phyloP scores from a whole-genome alignment of 2,329 filamentous ascomycete species.

The Rhinocladiella mackenziei region DNA sequence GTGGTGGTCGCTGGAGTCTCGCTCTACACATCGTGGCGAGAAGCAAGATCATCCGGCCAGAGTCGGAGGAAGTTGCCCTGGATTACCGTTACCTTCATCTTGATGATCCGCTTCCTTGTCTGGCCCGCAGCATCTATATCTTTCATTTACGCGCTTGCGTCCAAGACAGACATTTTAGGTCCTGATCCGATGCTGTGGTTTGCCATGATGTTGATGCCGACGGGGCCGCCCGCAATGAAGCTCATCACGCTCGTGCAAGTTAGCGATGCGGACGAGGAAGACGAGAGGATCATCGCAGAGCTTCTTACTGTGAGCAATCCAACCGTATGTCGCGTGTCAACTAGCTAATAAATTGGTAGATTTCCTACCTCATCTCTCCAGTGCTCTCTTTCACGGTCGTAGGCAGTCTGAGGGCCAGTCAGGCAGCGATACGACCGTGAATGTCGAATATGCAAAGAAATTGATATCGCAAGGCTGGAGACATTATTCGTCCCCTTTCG shows the following conservation, averaged over 20 bases:
- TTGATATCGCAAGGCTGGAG: no score
- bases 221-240: constrained; percentile 54
- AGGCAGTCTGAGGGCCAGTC: constrained; percentile 15
- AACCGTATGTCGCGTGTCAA: not conserved
- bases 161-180: constrained; percentile 49
- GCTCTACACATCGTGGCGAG: constrained; percentile 47
- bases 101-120: constrained; percentile 55
- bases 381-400: constrained; percentile 24
- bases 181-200: constrained; percentile 65
- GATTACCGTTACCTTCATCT: constrained; percentile 49
- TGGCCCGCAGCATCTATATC: constrained; percentile 58
- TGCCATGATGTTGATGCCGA: constrained; percentile 57
- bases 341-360: constrained; percentile 10
- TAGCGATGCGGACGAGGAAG: constrained; percentile 41
- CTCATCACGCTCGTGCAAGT: constrained; percentile 48
- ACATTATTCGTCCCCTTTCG: not conserved
- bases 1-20: constrained; percentile 66
- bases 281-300: constrained; percentile 54
- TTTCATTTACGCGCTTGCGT: constrained; percentile 53
- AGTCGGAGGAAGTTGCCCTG: constrained; percentile 47
- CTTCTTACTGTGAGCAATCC: constrained; percentile 35
- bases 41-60: constrained; percentile 16
- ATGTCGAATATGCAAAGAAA: no score
- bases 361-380: constrained; percentile 24
- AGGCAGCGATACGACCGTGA: constrained; percentile 12